Percentiles rank a stretch among this genome's conserved stretches.
phyloP scores from a whole-genome alignment of 1,284 basidiomycete genomes.

The Trichosporon ovoides region DNA sequence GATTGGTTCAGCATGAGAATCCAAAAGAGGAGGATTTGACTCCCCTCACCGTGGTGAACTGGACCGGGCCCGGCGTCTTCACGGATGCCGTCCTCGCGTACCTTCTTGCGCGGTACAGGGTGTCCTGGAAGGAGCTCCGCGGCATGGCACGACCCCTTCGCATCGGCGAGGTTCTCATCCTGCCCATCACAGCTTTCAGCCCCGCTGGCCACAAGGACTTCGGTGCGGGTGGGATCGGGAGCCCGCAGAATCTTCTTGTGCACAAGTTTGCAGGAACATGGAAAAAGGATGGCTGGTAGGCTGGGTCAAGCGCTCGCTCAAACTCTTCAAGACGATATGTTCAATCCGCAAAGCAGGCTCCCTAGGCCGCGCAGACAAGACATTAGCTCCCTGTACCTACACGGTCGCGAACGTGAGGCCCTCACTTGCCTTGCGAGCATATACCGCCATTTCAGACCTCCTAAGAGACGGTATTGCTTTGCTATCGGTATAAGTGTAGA shows the following conservation, averaged over 20 bases:
- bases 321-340: no score
- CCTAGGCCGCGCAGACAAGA: no score
- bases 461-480: no score
- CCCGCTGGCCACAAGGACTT: slow-evolving; percentile 1
- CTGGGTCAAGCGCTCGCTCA: no score
- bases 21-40: background rate
- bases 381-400: no score
- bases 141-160: slow-evolving; percentile 41
- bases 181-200: slow-evolving; percentile 45
- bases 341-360: no score
- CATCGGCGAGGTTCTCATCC: slow-evolving; percentile 45
- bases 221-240: background rate
- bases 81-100: slow-evolving; percentile 44
- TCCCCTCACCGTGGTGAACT: slow-evolving; percentile 10
- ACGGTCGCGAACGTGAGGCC: no score
- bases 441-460: no score
- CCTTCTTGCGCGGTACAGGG: slow-evolving; percentile 40
- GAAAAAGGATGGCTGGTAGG: background rate
- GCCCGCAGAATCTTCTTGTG: background rate
- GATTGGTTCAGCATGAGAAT: background rate
- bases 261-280: background rate
- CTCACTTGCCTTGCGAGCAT: no score
- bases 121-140: slow-evolving; percentile 46
- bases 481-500: no score
- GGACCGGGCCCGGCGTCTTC: slow-evolving; percentile 44